Evolutionary conservation across 139 green algal genomes (phyloP).

Genomic region (Tetraselmis striata): DNA sequence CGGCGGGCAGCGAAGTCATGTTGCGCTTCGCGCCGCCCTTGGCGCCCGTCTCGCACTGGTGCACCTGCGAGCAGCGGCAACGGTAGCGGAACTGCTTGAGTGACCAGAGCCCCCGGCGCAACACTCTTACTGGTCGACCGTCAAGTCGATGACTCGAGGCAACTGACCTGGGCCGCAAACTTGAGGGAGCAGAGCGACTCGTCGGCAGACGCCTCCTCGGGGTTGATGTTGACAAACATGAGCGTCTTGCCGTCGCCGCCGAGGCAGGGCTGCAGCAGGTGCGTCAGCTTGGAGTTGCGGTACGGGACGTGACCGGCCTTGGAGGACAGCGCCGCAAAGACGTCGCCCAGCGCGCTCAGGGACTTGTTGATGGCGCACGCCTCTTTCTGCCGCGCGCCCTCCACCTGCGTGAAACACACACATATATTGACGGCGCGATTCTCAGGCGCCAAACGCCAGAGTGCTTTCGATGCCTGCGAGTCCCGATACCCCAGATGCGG

Average conservation of each 20-base stretch:
- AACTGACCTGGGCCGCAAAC: conserved; percentile 86
- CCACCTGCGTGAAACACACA: conserved; percentile 38
- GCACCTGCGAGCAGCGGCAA: conserved; percentile 39
- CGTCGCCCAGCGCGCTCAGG: conserved; percentile 75
- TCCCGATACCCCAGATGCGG: no score
- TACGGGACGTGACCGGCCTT: conserved; percentile 76
- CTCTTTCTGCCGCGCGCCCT: conserved; percentile 79
- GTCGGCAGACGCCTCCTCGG: conserved; percentile 59
- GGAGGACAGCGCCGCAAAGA: conserved; percentile 70
- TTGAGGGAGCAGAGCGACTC: conserved; percentile 82
- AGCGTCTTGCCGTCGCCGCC: conserved; percentile 85
- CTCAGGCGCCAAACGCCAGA: no score
- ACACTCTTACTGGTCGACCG: no score
- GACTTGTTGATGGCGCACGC: conserved; percentile 92
- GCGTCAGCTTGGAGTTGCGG: conserved; percentile 93
- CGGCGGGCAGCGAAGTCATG: conserved; percentile 7
- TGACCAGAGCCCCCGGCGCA: no score
- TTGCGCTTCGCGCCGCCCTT: conserved; percentile 64
- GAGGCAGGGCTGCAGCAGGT: conserved; percentile 86
- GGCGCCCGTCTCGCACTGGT: conserved; percentile 71
- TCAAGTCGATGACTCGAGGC: no score
- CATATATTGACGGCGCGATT: no score
- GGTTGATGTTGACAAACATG: conserved; percentile 94
- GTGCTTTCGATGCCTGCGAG: no score
- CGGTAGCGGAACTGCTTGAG: no score